phyloP scores from a whole-genome alignment of 768 basidiomycete genomes.

The Phlegmacium glaucopus region DNA sequence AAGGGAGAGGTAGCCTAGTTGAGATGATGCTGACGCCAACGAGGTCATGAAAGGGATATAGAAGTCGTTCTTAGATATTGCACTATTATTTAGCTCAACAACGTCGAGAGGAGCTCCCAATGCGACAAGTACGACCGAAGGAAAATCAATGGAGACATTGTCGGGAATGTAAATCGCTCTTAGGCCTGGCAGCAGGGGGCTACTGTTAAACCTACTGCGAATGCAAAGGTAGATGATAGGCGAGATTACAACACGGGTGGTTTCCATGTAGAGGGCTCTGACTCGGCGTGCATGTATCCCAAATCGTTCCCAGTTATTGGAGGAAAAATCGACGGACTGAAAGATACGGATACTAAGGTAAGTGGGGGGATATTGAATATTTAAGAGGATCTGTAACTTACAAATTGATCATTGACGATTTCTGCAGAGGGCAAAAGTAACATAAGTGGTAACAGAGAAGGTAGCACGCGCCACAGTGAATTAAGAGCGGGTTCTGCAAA shows the following conservation, averaged over 20 bases:
- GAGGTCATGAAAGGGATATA: background rate
- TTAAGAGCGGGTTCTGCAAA: conserved; percentile 11
- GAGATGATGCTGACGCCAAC: background rate
- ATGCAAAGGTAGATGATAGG: background rate
- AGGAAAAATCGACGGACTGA: background rate
- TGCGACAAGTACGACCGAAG: background rate
- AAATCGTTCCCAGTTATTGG: background rate
- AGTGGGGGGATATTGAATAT: background rate
- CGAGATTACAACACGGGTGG: background rate
- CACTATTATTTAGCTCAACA: background rate
- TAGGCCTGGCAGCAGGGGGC: background rate
- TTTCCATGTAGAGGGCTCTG: background rate
- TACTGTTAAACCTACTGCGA: background rate
- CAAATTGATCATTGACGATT: background rate
- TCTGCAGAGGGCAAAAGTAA: conserved; percentile 6
- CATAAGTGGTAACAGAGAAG: conserved; percentile 10
- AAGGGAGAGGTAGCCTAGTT: background rate
- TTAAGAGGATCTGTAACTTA: background rate
- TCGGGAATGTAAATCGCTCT: background rate
- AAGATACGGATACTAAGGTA: too few relatives aligned
- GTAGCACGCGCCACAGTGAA: conserved; percentile 8
- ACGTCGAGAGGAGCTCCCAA: background rate
- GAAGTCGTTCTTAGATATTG: background rate
- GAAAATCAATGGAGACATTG: background rate
- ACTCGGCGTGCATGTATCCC: background rate